phyloP scores from a whole-genome alignment of 192 early-diverging fungal genomes.

The Coemansia guatemalensis region DNA sequence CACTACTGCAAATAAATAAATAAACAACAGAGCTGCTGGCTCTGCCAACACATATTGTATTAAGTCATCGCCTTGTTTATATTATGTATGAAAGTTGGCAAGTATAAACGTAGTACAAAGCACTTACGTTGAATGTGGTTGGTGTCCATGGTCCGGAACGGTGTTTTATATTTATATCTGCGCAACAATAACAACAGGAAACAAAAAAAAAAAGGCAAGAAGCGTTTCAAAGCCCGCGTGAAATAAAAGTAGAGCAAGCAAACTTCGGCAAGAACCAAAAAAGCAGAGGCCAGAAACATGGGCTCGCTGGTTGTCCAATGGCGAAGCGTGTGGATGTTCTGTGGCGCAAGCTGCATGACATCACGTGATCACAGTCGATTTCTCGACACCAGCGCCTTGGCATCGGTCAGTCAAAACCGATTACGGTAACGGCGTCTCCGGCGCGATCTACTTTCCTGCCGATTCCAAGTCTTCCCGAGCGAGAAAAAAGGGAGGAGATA shows the following conservation, averaged over 20 bases:
- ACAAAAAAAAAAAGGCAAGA: background rate
- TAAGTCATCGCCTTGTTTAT: background rate
- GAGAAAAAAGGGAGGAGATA: background rate
- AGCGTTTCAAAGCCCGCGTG: background rate
- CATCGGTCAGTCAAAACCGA: background rate
- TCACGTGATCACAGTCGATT: background rate
- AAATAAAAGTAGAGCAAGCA: background rate
- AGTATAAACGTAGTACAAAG: background rate
- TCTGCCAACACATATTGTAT: background rate
- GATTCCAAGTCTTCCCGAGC: too few species aligned
- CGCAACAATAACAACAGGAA: background rate
- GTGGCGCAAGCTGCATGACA: background rate
- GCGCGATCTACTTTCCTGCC: background rate
- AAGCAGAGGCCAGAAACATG: background rate
- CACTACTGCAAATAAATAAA: constrained; percentile 5
- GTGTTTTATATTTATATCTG: background rate
- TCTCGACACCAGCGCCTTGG: background rate
- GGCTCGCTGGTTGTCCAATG: background rate
- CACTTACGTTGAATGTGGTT: background rate
- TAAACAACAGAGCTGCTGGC: background rate
- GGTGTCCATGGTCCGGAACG: background rate
- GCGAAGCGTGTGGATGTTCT: background rate
- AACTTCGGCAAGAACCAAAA: background rate
- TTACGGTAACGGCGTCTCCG: background rate
- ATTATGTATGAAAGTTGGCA: background rate